Evolutionary conservation across 768 basidiomycete genomes (phyloP).

Genomic region (Podaxis carcinomalis): DNA sequence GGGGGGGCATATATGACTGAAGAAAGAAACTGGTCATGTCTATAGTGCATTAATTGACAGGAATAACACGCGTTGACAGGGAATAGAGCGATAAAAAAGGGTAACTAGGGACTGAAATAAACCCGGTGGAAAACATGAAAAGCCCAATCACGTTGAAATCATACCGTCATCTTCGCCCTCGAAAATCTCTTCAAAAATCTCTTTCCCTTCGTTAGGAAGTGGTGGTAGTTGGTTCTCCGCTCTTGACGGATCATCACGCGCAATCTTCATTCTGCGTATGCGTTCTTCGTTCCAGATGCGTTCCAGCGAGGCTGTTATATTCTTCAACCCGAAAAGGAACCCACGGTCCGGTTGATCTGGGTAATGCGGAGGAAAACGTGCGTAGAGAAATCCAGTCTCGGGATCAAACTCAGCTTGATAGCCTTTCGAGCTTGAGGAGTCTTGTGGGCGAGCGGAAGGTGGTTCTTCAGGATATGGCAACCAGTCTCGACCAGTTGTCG

Average conservation of each 20-base stretch:
- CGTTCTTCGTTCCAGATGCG: conserved; percentile 88
- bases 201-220: conserved; percentile 67
- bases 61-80: conserved; percentile 6
- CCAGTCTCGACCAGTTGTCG: conserved; percentile 94
- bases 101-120: conserved; percentile 1
- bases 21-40: conserved; percentile 8
- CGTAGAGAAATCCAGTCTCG: conserved; percentile 79
- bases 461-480: conserved; percentile 51
- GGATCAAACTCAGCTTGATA: conserved; percentile 82
- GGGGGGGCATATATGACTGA: conserved; percentile 10
- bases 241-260: conserved; percentile 50
- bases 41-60: conserved; percentile 12
- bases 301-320: conserved; percentile 69
- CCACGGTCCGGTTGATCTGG: conserved; percentile 89
- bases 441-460: conserved; percentile 34
- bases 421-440: conserved; percentile 57
- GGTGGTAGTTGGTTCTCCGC: conserved; percentile 53
- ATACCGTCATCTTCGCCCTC: conserved; percentile 66
- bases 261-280: conserved; percentile 58
- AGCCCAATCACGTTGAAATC: conserved; percentile 58
- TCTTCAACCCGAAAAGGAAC: conserved; percentile 88
- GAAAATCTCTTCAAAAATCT: conserved; percentile 77
- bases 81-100: conserved; percentile 1
- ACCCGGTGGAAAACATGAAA: neutral
- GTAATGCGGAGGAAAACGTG: conserved; percentile 92